Conservation (phyloP, 2,329 filamentous ascomycete genomes). For the Alternaria sp. region DNA sequence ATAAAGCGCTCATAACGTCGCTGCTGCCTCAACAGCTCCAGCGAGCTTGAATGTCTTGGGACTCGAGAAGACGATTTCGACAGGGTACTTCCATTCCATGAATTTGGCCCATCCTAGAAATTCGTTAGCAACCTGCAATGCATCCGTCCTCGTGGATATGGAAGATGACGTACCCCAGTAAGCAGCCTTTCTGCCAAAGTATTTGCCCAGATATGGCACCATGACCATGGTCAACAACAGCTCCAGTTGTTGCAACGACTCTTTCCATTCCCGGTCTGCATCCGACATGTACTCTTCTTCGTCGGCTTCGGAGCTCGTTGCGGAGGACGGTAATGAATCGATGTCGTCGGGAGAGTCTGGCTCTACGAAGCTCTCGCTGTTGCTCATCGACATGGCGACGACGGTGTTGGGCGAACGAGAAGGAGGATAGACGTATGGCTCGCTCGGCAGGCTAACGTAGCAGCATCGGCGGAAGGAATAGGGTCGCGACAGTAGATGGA, state of each 20-base stretch:
- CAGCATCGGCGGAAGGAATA: constrained; percentile 26
- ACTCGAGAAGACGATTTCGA: constrained; percentile 71
- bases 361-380: constrained; percentile 51
- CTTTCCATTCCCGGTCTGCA: constrained; percentile 94
- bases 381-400: constrained; percentile 48
- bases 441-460: constrained; percentile 24
- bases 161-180: constrained; percentile 81
- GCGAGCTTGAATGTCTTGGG: constrained; percentile 57
- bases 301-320: constrained; percentile 60
- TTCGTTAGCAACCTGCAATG: constrained; percentile 7
- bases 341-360: constrained; percentile 54
- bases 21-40: constrained; percentile 59
- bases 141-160: not conserved
- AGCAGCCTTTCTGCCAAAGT: constrained; percentile 91
- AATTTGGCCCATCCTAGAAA: constrained; percentile 87
- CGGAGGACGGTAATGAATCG: constrained; percentile 61
- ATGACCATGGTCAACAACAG: constrained; percentile 92
- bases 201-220: constrained; percentile 93
- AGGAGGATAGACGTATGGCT: not conserved
- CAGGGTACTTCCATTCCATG: constrained; percentile 93
- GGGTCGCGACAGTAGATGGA: constrained; percentile 9
- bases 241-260: constrained; percentile 92
- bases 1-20: constrained; percentile 46
- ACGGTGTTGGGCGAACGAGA: not conserved
- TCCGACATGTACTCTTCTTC: constrained; percentile 75